Base-by-base conservation (phyloP, 2,329 filamentous ascomycete genomes). In the Aspergillus pseudoterreus region DNA sequence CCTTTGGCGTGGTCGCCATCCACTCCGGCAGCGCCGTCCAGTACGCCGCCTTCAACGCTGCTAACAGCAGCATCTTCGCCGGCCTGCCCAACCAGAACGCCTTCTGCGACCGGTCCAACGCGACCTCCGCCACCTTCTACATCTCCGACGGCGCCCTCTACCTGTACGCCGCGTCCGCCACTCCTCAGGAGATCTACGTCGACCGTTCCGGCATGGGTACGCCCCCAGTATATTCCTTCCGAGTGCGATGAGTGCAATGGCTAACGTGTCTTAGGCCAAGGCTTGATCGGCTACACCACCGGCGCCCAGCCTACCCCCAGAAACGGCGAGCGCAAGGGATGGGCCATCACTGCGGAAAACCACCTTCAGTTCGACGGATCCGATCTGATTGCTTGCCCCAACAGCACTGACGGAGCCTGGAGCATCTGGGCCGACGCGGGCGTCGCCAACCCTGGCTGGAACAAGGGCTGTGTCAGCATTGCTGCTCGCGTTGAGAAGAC, bases 121-220 rank as follows among this genome's bases (percentile, higher is more conserved):
- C 68, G 38, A 58, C 75, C 55, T 66, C 61, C 33, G 82, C 80
- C 45, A 80, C 75, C 38, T 82, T 85, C 67, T 69, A 70, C 57
- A 66, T 83, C 58, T 47, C 72, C 38, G 69, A 78, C 43, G 71
- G 70, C 43, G 70, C 71, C 42, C 73, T 82, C 24, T 76, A 66
- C 63, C 75, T 85, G 30, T 82, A 77, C 67, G 74, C 72, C 32
- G 57, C 61, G 22, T 67, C 69, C 19, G 70, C 67, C 4, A 70
- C 68, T 42, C 67, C 69, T 2, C 82, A 84, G 70, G 67, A 77
- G 59, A 52, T 80, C 46, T 84, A 62, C 56, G 76, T 77, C 38
- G 81, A 85, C 65, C 76, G 78, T 42, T 82, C 78, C 43, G 81
- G 80, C 61, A 82, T 83, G 80, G 81, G 79, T 76, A 19, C 19